Evolutionary conservation across 768 basidiomycete species (phyloP).

Genomic region (Hortiboletus campestris): DNA sequence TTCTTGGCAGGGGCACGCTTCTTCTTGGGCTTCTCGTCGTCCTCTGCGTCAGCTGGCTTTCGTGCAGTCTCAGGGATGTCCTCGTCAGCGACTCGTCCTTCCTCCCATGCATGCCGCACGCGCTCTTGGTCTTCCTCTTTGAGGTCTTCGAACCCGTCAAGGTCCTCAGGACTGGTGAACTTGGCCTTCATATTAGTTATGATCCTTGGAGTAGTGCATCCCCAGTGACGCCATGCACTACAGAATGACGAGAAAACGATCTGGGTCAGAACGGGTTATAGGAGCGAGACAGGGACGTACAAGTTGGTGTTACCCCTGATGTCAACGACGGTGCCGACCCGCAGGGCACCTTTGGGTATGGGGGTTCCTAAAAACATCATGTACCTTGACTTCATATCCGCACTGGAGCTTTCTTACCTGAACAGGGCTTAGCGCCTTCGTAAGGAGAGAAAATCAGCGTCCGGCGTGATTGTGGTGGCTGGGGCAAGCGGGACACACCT

Average conservation of each 20-base stretch:
- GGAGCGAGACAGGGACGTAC: constrained; percentile 38
- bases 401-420: constrained; percentile 41
- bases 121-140: constrained; percentile 66
- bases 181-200: constrained; percentile 67
- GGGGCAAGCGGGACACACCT: constrained; percentile 43
- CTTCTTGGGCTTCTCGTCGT: constrained; percentile 54
- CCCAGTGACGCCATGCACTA: constrained; percentile 90
- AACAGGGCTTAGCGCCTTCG: constrained; percentile 75
- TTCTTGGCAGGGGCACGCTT: constrained; percentile 40
- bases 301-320: constrained; percentile 66
- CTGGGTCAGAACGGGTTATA: background rate
- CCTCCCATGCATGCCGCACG: constrained; percentile 69
- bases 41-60: constrained; percentile 52
- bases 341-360: constrained; percentile 69
- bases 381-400: constrained; percentile 1
- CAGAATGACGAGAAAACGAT: background rate
- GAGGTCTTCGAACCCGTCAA: constrained; percentile 86
- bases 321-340: constrained; percentile 75
- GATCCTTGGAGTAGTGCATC: constrained; percentile 72
- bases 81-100: constrained; percentile 75
- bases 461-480: constrained; percentile 15
- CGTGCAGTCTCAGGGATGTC: constrained; percentile 77
- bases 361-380: constrained; percentile 50
- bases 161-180: constrained; percentile 57
- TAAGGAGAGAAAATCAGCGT: constrained; percentile 22